These are phyloP conservation scores for Daldinia grandis DNA, from an alignment of 495 filamentous ascomycete genomes.

Conservation along the genomic window DNA sequence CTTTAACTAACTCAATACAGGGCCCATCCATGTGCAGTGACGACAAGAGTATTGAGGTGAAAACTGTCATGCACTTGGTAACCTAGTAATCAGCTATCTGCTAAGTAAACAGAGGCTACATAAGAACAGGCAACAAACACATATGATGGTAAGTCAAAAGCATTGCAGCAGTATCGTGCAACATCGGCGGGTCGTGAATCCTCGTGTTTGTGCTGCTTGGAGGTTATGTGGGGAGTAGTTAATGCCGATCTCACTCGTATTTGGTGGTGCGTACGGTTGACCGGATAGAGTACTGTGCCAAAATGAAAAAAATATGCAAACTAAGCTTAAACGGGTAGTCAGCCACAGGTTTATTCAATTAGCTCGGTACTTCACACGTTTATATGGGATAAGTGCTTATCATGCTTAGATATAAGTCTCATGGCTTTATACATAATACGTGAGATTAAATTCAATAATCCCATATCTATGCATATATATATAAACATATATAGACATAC, in stretches of 20 bases:
- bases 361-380: no score
- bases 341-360: no score
- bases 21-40: slow-evolving; percentile 12
- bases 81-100: slow-evolving; percentile 15
- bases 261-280: no score
- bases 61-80: neutral
- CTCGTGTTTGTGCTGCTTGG: slow-evolving; percentile 37
- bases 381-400: no score
- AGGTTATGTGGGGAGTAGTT: slow-evolving; percentile 28
- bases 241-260: slow-evolving; percentile 44
- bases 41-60: slow-evolving; percentile 26
- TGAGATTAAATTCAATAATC: no score
- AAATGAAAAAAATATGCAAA: no score
- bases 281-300: no score
- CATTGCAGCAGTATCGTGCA: slow-evolving; percentile 24
- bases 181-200: slow-evolving; percentile 25
- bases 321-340: no score
- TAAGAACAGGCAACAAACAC: slow-evolving; percentile 12
- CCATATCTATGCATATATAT: no score
- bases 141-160: slow-evolving; percentile 20
- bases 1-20: neutral
- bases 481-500: no score
- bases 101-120: neutral
- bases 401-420: no score
- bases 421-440: no score